Evolutionary conservation across 2,329 filamentous ascomycete genomes (phyloP), one percentile per base, ranked within the genome.

Genomic region (Pseudocercospora musae): DNA sequence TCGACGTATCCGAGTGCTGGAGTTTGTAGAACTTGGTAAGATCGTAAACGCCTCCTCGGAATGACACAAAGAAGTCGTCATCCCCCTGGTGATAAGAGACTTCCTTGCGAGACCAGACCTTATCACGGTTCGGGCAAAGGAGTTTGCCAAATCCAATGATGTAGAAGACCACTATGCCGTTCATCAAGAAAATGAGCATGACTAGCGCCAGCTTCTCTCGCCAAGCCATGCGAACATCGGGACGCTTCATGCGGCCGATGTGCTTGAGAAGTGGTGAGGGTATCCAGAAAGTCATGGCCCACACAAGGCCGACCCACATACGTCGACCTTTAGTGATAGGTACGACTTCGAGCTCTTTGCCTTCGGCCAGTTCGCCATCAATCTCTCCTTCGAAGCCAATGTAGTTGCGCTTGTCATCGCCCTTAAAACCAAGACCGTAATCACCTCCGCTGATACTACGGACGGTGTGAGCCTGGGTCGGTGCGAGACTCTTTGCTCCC

Each of bases 141-240:
- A 99, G 76, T 59, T 84, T 86, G 33, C 94, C 93, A 70, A 99
- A 95, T 42, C 79, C 86, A 66, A 97, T 85, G 70, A 99, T 97
- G 85, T 92, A 96, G 79, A 99, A 99, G 62, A 97, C 82, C 64
- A 99, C 85, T 27, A 85, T 73, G 42, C 75, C 92, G 77, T 99
- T 99, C 68, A 96, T 78, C 11, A 99, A 71, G 29, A 90, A 74
- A 69, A 99, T 98, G 57, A 96, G 71, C 62, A 90, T 81, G 52
- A 93, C 87, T 10, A 99, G 81, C 0, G 95, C 89, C 10, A 99
- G 57, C 78, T 99, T 99, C 73, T 99, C 95, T 77, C 95, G 86
- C 95, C 95, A 99, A 0, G 95, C 95, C 86, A 97, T 90, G 25
- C 95, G 90, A 8, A 99, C 92, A 78, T 99, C 95, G 1, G 93